phyloP scores from a whole-genome alignment of 2,329 filamentous ascomycete species.

The Phyllosticta capitalensis region DNA sequence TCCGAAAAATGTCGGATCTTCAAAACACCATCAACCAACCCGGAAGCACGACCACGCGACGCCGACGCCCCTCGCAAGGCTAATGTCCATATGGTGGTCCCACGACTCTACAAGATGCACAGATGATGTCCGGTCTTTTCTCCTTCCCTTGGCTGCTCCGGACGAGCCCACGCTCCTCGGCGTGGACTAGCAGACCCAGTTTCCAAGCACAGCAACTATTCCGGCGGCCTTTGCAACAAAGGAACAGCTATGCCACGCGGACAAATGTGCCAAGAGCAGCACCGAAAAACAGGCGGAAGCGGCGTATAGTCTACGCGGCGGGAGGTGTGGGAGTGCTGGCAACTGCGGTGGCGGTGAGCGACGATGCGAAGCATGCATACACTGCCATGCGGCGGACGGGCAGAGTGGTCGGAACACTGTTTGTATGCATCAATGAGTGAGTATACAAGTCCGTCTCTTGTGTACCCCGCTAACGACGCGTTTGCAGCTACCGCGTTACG shows the following conservation, averaged over 20 bases:
- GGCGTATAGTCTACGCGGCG: slow-evolving; percentile 20
- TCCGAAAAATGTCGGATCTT: slow-evolving; percentile 11
- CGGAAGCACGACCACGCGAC: neutral
- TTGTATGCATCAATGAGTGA: slow-evolving; percentile 83
- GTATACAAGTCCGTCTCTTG: slow-evolving; percentile 15
- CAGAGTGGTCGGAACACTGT: slow-evolving; percentile 64
- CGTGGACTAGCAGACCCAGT: slow-evolving; percentile 29
- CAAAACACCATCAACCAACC: neutral
- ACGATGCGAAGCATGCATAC: slow-evolving; percentile 67
- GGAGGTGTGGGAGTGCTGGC: slow-evolving; percentile 27
- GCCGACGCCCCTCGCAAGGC: neutral
- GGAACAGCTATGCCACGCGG: slow-evolving; percentile 17
- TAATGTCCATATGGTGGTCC: neutral
- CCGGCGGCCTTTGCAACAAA: slow-evolving; percentile 14
- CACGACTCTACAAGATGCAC: slow-evolving; percentile 14
- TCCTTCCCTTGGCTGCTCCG: slow-evolving; percentile 19
- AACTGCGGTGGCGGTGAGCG: slow-evolving; percentile 41
- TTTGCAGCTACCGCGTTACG: slow-evolving; percentile 72
- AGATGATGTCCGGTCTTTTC: slow-evolving; percentile 22
- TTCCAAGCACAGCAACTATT: slow-evolving; percentile 17
- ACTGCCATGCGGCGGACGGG: slow-evolving; percentile 67
- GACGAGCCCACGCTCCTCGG: slow-evolving; percentile 20
- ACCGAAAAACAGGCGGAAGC: slow-evolving; percentile 19
- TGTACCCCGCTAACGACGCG: slow-evolving; percentile 12
- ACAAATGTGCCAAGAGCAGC: slow-evolving; percentile 9